These are phyloP conservation scores for Pochonia chlamydosporia DNA, from an alignment of 2,329 filamentous ascomycete species.

Conservation along the genomic window DNA sequence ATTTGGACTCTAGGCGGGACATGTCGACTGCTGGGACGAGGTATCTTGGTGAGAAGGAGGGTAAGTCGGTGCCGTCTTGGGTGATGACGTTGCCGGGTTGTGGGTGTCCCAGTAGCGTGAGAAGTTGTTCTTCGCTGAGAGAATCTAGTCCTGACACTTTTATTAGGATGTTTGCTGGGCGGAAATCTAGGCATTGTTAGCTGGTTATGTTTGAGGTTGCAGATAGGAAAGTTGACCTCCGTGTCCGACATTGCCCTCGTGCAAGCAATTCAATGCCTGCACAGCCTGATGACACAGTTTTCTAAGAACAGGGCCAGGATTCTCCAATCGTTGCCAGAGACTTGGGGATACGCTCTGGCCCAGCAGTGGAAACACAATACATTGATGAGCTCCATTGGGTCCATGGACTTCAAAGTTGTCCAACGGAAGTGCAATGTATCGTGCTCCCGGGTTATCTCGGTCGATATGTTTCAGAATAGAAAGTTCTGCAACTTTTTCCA, in stretches of 20 bases:
- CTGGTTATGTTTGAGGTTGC: background rate
- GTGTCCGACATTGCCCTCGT: constrained; percentile 22
- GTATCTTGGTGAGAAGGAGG: constrained; percentile 15
- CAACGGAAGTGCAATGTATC: constrained; percentile 13
- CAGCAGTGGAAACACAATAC: constrained; percentile 20
- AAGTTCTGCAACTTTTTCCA: constrained; percentile 1
- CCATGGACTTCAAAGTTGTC: constrained; percentile 16
- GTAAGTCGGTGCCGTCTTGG: constrained; percentile 6
- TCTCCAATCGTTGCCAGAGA: constrained; percentile 6
- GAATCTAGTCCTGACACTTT: constrained; percentile 16
- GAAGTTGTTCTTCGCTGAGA: constrained; percentile 15
- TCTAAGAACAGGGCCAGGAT: constrained; percentile 10
- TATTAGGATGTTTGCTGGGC: constrained; percentile 20
- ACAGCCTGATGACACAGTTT: constrained; percentile 15
- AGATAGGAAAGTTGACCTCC: too few relatives aligned
- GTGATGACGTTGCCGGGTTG: constrained; percentile 3
- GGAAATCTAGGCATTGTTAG: constrained; percentile 16
- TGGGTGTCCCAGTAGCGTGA: constrained; percentile 13
- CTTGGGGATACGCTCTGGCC: constrained; percentile 14
- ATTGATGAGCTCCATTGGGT: constrained; percentile 21
- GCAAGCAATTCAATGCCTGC: constrained; percentile 17
- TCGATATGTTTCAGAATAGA: constrained; percentile 4
- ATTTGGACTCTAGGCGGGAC: background rate
- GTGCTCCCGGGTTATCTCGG: background rate
- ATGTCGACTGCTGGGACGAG: constrained; percentile 15